Base-by-base conservation (phyloP, 805 yeast species). In the Starmerella bombi region DNA sequence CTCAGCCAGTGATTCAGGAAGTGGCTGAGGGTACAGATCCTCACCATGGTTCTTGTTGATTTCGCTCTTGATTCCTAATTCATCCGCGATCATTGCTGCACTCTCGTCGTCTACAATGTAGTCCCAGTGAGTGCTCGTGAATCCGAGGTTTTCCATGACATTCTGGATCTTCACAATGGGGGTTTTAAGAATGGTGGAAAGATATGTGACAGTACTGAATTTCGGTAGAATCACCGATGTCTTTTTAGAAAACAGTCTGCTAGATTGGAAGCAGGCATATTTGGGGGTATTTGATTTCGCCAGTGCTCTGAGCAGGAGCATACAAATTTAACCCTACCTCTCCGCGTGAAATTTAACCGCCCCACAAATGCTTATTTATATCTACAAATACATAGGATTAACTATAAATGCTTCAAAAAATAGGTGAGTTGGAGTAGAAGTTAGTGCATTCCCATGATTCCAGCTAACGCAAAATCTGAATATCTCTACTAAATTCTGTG, bases 51-150 rank as follows among this genome's bases (percentile, higher is more conserved):
- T 69, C 36, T 75, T 80, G 43, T 71, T 74, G 38, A 67, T 61
- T 36, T 48, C 50, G 23, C 57, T 77, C 25, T 75, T 80, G 52
- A 72, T 81, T 8, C 91, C 91, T 51, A 74, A 81, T 54, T 91
- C 97, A 55, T 82, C 93, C 0, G 95, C 88, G 50, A 91, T 77
- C 42, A 91, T 63, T 17, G 78, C 70, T 0, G 94, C 91, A 27
- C 83, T 83, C 53, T 86, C 97, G 43, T 70, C 74, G 48, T 91
- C 94, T 22, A 91, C 60, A 49, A 91, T 81, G 59, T 75, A 80
- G 54, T 82, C 81, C 50, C 79, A 77, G 14, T 66, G 64, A 17
- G 64, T 55, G 28, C 84, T 71, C 43, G 78, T 79, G 56, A 80
- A 86, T 0, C 97, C 97, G 51, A 84, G 64, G 1, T 63, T 71